These are phyloP conservation scores for Colletotrichum neosansevieriae DNA, from an alignment of 2,329 filamentous ascomycete genomes.

Conservation along the genomic window DNA sequence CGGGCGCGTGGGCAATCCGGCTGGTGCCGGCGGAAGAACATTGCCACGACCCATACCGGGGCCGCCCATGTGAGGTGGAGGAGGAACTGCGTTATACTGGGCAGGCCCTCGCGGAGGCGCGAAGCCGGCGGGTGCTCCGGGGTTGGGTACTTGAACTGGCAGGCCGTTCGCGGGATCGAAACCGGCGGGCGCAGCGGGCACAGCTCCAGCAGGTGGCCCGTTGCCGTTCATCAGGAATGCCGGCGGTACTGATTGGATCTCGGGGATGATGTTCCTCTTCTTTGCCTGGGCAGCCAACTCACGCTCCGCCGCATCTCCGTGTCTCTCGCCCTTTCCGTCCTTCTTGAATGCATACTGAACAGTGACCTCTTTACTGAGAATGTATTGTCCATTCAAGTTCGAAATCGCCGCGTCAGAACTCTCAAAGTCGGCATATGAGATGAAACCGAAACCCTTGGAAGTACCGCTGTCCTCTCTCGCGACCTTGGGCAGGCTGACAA, in stretches of 20 bases:
- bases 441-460: conserved; percentile 96
- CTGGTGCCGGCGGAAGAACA: conserved; percentile 60
- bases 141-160: conserved; percentile 39
- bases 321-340: conserved; percentile 95
- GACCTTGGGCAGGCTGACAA: conserved; percentile 89
- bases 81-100: conserved; percentile 47
- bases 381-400: conserved; percentile 95
- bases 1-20: conserved; percentile 63
- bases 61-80: conserved; percentile 31
- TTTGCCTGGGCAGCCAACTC: conserved; percentile 92
- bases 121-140: conserved; percentile 52
- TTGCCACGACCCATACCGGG: conserved; percentile 44
- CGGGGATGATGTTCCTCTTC: conserved; percentile 91
- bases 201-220: conserved; percentile 43
- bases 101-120: conserved; percentile 52
- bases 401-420: conserved; percentile 90
- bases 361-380: conserved; percentile 95
- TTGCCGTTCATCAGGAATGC: conserved; percentile 70
- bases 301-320: conserved; percentile 93
- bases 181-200: conserved; percentile 45
- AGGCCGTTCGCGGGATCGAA: conserved; percentile 52
- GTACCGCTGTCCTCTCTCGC: conserved; percentile 89
- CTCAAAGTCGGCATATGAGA: conserved; percentile 93
- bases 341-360: conserved; percentile 99
- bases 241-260: conserved; percentile 80